These are phyloP conservation scores for Cucurbita argyrosperma DNA, from an alignment of 306 rosid species.

Conservation along the genomic window DNA sequence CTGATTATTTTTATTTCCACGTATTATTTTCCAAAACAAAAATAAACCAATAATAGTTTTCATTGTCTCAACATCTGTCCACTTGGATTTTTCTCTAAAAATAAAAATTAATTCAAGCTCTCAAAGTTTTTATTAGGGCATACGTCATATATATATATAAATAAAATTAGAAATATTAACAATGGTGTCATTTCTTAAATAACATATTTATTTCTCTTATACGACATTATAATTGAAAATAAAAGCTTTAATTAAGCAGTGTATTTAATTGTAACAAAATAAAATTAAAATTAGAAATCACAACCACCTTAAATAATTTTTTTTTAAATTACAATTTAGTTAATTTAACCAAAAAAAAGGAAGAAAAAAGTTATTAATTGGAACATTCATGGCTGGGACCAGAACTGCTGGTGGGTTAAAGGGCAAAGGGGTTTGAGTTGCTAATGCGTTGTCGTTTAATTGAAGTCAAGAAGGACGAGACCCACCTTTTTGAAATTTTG, in stretches of 20 bases:
- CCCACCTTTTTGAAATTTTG: background rate
- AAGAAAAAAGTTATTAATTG: background rate
- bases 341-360: background rate
- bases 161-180: too few species aligned
- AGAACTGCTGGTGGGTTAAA: constrained; percentile 3
- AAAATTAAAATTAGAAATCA: constrained; percentile 2
- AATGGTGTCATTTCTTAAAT: background rate
- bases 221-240: too few species aligned
- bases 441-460: constrained; percentile 4
- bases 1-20: background rate
- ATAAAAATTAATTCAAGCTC: background rate
- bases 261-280: too few species aligned
- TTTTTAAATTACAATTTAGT: too few species aligned
- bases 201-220: too few species aligned
- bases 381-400: constrained; percentile 9
- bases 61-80: background rate
- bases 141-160: background rate
- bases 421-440: constrained; percentile 1
- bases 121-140: background rate
- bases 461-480: background rate
- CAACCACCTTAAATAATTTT: constrained; percentile 2
- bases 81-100: background rate
- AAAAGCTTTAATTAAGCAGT: too few species aligned
- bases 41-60: background rate
- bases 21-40: background rate